A percentile compares a stretch with the other conserved stretches of the same genome.
phyloP scores from a whole-genome alignment of 2,329 filamentous ascomycete species.

The Sarocladium brachiariae region DNA sequence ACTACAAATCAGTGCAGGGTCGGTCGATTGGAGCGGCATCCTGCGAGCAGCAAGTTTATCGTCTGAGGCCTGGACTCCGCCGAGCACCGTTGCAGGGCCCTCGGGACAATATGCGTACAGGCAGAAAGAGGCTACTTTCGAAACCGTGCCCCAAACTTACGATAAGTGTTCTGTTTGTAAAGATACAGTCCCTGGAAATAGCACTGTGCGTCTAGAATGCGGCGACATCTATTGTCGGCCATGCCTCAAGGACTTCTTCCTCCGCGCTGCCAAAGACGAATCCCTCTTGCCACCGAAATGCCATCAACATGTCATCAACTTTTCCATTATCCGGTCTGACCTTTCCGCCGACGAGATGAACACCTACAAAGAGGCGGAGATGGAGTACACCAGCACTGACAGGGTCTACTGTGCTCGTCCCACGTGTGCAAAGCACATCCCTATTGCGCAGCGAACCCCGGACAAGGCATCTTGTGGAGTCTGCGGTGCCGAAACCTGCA shows the following conservation, averaged over 20 bases:
- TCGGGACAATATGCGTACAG: background rate
- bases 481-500: conserved; percentile 9
- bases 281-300: conserved; percentile 12
- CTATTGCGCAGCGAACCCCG: conserved; percentile 6
- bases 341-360: conserved; percentile 10
- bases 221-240: conserved; percentile 11
- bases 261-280: conserved; percentile 11
- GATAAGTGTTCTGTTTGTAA: conserved; percentile 3
- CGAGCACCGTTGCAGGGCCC: conserved; percentile 8
- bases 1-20: background rate
- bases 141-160: background rate
- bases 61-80: background rate
- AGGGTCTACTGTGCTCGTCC: conserved; percentile 11
- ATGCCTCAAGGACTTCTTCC: conserved; percentile 11
- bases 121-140: background rate
- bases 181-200: background rate
- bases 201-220: conserved; percentile 5
- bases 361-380: conserved; percentile 9
- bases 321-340: conserved; percentile 8
- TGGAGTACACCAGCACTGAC: conserved; percentile 11
- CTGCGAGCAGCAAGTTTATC: background rate
- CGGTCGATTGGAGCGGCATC: conserved; percentile 4
- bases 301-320: conserved; percentile 10
- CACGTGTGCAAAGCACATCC: conserved; percentile 10
- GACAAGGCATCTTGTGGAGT: conserved; percentile 7